Percentiles rank a stretch among this genome's conserved stretches.
These are phyloP conservation scores for Begonia loranthoides DNA, from an alignment of 306 rosid genomes.

Conservation along the genomic window DNA sequence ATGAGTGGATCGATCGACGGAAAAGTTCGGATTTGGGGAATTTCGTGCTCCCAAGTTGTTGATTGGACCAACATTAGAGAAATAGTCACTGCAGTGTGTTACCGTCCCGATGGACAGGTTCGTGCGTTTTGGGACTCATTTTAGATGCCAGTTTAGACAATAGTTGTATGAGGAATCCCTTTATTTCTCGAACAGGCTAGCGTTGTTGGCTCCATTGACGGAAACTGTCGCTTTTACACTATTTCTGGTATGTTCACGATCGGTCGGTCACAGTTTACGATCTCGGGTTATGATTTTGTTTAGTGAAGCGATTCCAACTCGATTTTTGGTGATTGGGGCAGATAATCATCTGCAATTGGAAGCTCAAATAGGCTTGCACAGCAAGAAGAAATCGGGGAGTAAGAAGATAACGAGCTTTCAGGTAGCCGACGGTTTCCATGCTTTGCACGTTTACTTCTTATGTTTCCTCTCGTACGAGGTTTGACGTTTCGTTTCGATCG, in stretches of 20 bases:
- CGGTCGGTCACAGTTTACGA: too few relatives aligned
- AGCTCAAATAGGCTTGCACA: conserved; percentile 35
- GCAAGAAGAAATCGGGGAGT: conserved; percentile 64
- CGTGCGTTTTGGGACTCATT: conserved; percentile 11
- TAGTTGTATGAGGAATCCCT: conserved; percentile 10
- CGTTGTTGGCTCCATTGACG: conserved; percentile 67
- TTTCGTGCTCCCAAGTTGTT: conserved; percentile 65
- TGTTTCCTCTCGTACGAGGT: too few relatives aligned
- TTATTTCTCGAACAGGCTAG: conserved; percentile 51
- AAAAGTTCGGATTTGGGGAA: conserved; percentile 89
- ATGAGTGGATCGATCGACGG: conserved; percentile 96
- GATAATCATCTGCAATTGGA: conserved; percentile 65
- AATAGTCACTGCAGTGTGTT: conserved; percentile 82
- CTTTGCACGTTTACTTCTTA: too few relatives aligned
- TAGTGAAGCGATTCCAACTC: too few relatives aligned
- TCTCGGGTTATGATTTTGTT: too few relatives aligned
- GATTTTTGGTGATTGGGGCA: conserved; percentile 16
- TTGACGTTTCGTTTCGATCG: too few relatives aligned
- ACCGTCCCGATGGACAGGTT: conserved; percentile 92
- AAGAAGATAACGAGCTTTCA: conserved; percentile 83
- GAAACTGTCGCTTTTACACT: conserved; percentile 62
- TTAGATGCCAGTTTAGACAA: not conserved
- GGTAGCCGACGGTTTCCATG: conserved; percentile 3
- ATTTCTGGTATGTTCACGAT: conserved; percentile 44
- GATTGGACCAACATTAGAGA: conserved; percentile 70